Evolutionary conservation across 345 rosid species (phyloP), one percentile per base, ranked within the genome.

Genomic region (Durio zibethinus): DNA sequence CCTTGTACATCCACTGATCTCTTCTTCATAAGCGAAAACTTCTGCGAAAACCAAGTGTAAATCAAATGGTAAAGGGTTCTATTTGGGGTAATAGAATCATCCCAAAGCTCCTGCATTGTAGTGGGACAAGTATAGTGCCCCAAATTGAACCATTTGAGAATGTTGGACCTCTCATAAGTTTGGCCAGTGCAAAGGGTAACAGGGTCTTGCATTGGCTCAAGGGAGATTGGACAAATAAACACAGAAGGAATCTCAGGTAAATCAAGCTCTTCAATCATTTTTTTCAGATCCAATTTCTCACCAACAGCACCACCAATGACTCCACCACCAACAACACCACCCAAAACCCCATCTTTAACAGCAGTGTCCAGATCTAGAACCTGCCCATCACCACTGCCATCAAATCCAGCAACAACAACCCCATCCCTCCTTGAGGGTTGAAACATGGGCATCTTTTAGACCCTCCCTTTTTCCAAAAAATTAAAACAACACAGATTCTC

Each of bases 21-120:
- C 85, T 90, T 90, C 86, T 84, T 90, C 92, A 85, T 81, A 7
- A 83, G 80, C 59, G 88, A 76, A 79, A 87, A 89, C 77, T 86
- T 89, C 45, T 87, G 93, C 21, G 89, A 84, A 72, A 89, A 91
- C 93, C 96, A 91, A 79, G 89, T 87, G 62, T 82, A 78, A 76
- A 89, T 91, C 75, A 91, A 86, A 54, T 91, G 92, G 50, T 86
- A 78, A 48, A 90, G 90, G 20, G 94, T 90, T 61, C 73, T 87
- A 72, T 90, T 89, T 6, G 94, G 90, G 3, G 92, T 90, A 33
- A 90, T 40, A 12, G 89, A 78, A 73, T 89, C 87, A 67, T 87
- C 92, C 94, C 94, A 90, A 5, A 89, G 91, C 84, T 90, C 94
- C 73, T 90, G 92, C 92, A 90, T 90, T 62, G 92, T 90, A 6